Percentiles rank a stretch among this genome's conserved stretches.
Conservation (phyloP, 805 yeast genomes). For the Ogataea neopini region DNA sequence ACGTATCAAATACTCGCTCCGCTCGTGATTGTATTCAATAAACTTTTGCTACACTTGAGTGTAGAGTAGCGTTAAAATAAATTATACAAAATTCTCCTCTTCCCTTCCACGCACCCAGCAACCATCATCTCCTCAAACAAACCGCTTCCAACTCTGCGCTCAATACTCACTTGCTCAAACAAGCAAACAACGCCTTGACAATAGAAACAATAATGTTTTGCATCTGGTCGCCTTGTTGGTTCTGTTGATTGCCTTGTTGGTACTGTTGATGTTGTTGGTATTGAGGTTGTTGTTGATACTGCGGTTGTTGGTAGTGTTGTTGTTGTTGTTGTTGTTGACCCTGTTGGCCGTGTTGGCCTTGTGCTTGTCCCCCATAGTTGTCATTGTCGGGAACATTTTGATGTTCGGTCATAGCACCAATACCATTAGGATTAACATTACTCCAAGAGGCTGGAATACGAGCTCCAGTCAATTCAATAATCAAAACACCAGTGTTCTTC, state of each 20-base stretch:
- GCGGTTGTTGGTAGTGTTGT: slow-evolving; percentile 33
- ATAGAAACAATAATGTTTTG: slow-evolving; percentile 9
- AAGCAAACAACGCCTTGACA: slow-evolving; percentile 11
- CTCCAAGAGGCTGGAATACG: slow-evolving; percentile 43
- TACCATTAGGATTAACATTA: slow-evolving; percentile 31
- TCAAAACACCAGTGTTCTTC: slow-evolving; percentile 78
- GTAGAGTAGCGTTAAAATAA: too few species aligned
- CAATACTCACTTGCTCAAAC: slow-evolving; percentile 10
- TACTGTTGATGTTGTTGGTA: slow-evolving; percentile 29
- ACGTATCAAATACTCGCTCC: too few species aligned
- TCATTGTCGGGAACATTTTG: slow-evolving; percentile 28
- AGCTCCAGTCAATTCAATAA: slow-evolving; percentile 60
- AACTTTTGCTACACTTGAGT: too few species aligned
- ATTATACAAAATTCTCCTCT: too few species aligned
- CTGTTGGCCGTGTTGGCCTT: slow-evolving; percentile 23
- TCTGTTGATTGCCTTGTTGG: slow-evolving; percentile 17
- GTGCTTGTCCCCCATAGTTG: slow-evolving; percentile 11
- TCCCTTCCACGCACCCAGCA: too few species aligned
- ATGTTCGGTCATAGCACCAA: slow-evolving; percentile 35
- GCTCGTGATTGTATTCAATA: too few species aligned
- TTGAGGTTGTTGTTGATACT: slow-evolving; percentile 34
- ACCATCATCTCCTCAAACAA: too few species aligned
- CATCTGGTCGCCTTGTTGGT: slow-evolving; percentile 5
- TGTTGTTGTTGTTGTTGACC: slow-evolving; percentile 31
- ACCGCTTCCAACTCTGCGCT: too few species aligned